Base-by-base conservation (phyloP, 129 eudicot species). In the Rutidosis leptorrhynchoides region DNA sequence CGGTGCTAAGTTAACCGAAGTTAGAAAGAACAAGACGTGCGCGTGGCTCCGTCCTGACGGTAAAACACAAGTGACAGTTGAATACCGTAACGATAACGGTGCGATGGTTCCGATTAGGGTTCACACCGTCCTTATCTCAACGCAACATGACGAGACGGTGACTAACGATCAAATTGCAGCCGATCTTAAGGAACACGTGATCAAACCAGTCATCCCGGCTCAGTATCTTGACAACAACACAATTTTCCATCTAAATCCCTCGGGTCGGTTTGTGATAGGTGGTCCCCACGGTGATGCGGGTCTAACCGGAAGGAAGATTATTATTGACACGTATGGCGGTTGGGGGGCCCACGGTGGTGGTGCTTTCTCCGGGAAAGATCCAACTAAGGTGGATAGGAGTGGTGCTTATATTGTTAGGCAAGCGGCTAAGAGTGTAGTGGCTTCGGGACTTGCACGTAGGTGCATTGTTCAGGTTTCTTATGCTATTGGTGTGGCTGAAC, bases 321-420 rank as follows among this genome's bases (percentile, higher is more conserved):
- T 85, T 23, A 85, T 85, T 5, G 89, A 86, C 73, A 85, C 92
- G 11, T 85, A 85, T 24, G 91, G 91, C 58, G 91, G 91, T 7
- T 85, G 91, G 87, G 91, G 87, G 24, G 91, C 91, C 35, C 91
- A 85, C 20, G 87, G 91, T 42, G 87, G 91, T 16, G 91, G 87
- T 67, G 91, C 91, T 29, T 85, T 85, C 74, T 85, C 91, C 20
- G 91, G 91, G 21, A 85, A 85, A 65, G 91, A 85, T 43, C 91
- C 91, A 2, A 85, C 92, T 0, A 85, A 85, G 78, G 92, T 85
- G 56, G 92, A 85, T 69, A 65, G 88, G 69, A 85, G 92, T 33
- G 92, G 92, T 42, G 88, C 95, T 4, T 86, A 86, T 21, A 83
- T 86, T 65, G 94, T 85, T 16, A 80, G 92, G 81, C 92, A 85